Evolutionary conservation across 305 asterid species (phyloP).

Genomic region (Fraxinus ornus): DNA sequence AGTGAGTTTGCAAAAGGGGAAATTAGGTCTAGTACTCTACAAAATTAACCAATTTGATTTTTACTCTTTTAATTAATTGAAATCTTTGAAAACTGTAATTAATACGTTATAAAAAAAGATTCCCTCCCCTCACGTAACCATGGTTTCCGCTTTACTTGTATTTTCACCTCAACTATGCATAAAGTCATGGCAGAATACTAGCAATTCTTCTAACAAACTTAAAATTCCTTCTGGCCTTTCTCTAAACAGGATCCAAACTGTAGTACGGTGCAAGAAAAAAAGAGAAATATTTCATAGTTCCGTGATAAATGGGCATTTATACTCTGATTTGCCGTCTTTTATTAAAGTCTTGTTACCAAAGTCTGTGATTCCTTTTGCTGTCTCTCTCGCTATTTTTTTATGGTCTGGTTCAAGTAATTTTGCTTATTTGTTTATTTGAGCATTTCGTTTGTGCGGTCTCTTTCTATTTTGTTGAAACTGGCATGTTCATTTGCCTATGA

Average conservation of each 20-base stretch:
- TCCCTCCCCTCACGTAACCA: slow-evolving; percentile 6
- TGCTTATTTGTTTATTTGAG: not conserved
- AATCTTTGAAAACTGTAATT: too few species aligned
- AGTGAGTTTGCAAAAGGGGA: too few species aligned
- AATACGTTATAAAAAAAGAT: not conserved
- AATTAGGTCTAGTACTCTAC: too few species aligned
- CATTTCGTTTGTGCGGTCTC: not conserved
- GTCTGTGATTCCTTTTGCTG: slow-evolving; percentile 46
- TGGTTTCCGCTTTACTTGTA: slow-evolving; percentile 42
- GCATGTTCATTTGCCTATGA: not conserved
- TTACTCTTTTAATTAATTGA: too few species aligned
- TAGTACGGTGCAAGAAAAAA: slow-evolving; percentile 31
- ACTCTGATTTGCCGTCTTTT: slow-evolving; percentile 12
- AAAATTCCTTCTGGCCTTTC: slow-evolving; percentile 14
- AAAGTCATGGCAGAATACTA: slow-evolving; percentile 22
- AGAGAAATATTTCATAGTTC: slow-evolving; percentile 5
- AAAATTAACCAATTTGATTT: too few species aligned
- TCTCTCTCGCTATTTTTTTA: slow-evolving; percentile 42
- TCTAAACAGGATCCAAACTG: slow-evolving; percentile 2
- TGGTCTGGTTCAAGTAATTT: slow-evolving; percentile 48
- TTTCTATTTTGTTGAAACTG: not conserved
- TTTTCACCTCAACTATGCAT: slow-evolving; percentile 23
- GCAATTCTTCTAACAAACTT: slow-evolving; percentile 20
- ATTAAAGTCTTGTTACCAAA: slow-evolving; percentile 27
- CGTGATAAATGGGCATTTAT: slow-evolving; percentile 12